Conservation (phyloP, 2,329 filamentous ascomycete genomes). For the Xylaria sp. region DNA sequence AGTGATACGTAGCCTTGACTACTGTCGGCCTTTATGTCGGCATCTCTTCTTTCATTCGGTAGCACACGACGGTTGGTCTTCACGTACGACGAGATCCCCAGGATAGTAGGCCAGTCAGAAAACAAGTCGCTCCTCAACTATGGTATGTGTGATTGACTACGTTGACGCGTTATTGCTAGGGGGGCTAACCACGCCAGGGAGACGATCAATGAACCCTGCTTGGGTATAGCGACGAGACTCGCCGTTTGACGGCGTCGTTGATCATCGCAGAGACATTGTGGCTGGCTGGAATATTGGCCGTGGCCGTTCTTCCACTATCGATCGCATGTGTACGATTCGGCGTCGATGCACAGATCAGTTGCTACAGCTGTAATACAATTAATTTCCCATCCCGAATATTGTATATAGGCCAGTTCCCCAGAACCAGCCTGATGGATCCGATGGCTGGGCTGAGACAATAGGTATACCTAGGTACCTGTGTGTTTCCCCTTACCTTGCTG, state of each 20-base stretch:
- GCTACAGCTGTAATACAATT: slow-evolving; percentile 7
- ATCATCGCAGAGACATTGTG: not conserved
- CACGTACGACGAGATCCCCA: not conserved
- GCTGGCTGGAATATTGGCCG: slow-evolving; percentile 5
- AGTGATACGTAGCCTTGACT: slow-evolving; percentile 1
- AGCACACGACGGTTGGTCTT: not conserved
- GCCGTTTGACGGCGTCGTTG: slow-evolving; percentile 1
- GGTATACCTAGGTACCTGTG: too few relatives aligned
- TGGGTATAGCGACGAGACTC: not conserved
- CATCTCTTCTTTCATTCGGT: slow-evolving; percentile 9
- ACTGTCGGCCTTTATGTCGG: slow-evolving; percentile 1
- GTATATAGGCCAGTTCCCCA: slow-evolving; percentile 26
- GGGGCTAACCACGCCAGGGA: not conserved
- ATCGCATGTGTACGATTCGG: not conserved
- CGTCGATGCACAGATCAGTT: not conserved
- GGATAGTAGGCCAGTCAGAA: not conserved
- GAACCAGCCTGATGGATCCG: slow-evolving; percentile 39
- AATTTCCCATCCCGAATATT: slow-evolving; percentile 1
- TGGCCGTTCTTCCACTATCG: not conserved
- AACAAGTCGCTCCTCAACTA: not conserved
- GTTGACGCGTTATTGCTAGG: not conserved
- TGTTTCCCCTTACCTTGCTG: slow-evolving; percentile 35
- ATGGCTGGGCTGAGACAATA: slow-evolving; percentile 38
- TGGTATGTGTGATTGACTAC: not conserved
- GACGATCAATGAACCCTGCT: not conserved